Percentiles rank a stretch among this genome's conserved stretches.
Evolutionary conservation across 1,139 yeast genomes (phyloP).

Genomic region (Candida pseudoviswanathii): DNA sequence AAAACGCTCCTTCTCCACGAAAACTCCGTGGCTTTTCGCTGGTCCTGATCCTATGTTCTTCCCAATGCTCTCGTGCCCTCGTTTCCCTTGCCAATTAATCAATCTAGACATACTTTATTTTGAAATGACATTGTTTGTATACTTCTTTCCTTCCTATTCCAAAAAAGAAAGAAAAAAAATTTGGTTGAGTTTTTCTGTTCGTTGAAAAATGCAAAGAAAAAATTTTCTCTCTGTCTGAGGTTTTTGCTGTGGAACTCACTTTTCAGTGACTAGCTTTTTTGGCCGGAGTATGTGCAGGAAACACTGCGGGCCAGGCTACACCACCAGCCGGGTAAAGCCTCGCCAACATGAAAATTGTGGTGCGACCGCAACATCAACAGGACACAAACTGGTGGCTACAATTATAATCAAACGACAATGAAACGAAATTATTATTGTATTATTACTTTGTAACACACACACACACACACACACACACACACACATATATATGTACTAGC

Average conservation of each 20-base stretch:
- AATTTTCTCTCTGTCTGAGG: background rate
- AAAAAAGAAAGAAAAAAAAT: background rate
- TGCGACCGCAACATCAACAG: no score
- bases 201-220: slow-evolving; percentile 1
- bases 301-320: background rate
- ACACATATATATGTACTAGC: no score
- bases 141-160: slow-evolving; percentile 8
- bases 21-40: no score
- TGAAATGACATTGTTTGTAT: slow-evolving; percentile 44
- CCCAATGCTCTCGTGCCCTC: background rate
- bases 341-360: background rate
- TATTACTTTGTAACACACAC: background rate
- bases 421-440: background rate
- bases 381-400: no score
- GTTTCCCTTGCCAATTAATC: background rate
- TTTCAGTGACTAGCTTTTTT: background rate
- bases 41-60: no score
- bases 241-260: background rate
- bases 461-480: no score
- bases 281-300: background rate
- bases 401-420: background rate
- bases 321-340: background rate
- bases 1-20: no score
- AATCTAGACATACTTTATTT: slow-evolving; percentile 46
- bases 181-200: background rate